Evolutionary conservation across 352 stramenopile species (phyloP).

Genomic region (Pythium chondricola): DNA sequence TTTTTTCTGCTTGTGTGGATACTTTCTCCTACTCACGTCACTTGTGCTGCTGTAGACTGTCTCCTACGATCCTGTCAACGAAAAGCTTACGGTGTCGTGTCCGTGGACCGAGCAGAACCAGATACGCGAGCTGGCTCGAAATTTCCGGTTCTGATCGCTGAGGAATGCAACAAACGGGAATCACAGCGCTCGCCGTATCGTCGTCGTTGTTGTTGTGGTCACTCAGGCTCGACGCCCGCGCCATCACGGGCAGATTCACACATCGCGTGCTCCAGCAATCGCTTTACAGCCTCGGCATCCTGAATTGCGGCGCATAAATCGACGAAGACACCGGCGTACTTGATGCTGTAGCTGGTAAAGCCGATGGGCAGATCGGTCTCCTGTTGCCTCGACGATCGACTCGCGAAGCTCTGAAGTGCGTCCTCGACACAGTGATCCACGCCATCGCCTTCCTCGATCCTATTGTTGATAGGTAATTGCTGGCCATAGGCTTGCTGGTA

Average conservation of each 20-base stretch:
- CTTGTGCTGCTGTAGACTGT: slow-evolving; percentile 31
- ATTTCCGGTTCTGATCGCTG: slow-evolving; percentile 64
- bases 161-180: no score
- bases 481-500: neutral
- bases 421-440: neutral
- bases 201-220: no score
- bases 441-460: neutral
- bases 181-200: no score
- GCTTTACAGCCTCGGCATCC: no score
- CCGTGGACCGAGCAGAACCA: slow-evolving; percentile 55
- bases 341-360: slow-evolving; percentile 67
- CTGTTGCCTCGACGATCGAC: neutral
- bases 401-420: slow-evolving; percentile 11
- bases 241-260: no score
- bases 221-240: no score
- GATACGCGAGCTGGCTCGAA: slow-evolving; percentile 58
- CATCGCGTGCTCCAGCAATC: no score
- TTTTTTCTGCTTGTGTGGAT: neutral
- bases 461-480: slow-evolving; percentile 17
- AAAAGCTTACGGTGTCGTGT: slow-evolving; percentile 48
- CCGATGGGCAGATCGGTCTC: slow-evolving; percentile 18
- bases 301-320: no score
- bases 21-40: neutral
- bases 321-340: slow-evolving; percentile 31
- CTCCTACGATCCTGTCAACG: slow-evolving; percentile 51